Evolutionary conservation across 345 rosid genomes (phyloP).

Genomic region (Aegle marmelos): DNA sequence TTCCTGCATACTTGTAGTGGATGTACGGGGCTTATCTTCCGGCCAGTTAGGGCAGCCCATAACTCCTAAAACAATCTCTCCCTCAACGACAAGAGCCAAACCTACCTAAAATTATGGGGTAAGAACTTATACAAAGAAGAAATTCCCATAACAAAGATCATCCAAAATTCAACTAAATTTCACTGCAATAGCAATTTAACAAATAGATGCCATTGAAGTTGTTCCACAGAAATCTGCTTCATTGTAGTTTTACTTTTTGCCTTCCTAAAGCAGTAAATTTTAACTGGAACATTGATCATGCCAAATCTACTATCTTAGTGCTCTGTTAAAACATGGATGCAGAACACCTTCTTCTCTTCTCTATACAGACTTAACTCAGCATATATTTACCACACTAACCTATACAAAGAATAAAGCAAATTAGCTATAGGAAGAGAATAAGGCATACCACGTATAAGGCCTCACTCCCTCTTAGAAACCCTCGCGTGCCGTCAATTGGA

Average conservation of each 20-base stretch:
- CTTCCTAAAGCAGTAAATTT: not conserved
- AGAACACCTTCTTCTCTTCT: not conserved
- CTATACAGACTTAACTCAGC: not conserved
- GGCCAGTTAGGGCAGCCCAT: conserved; percentile 96
- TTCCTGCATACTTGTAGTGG: conserved; percentile 15
- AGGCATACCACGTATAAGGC: conserved; percentile 78
- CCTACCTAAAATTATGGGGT: conserved; percentile 60
- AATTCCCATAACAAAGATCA: not conserved
- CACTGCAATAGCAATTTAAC: not conserved
- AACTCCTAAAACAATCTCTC: conserved; percentile 68
- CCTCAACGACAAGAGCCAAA: conserved; percentile 83
- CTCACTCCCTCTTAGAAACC: conserved; percentile 71
- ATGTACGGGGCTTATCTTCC: conserved; percentile 26
- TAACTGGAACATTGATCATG: not conserved
- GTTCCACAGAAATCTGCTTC: not conserved
- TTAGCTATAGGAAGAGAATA: not conserved
- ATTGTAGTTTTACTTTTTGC: not conserved
- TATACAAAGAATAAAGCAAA: conserved; percentile 1
- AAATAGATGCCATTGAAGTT: not conserved
- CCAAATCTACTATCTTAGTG: not conserved
- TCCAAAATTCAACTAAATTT: not conserved
- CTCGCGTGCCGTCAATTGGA: conserved; percentile 88
- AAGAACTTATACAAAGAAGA: conserved; percentile 19
- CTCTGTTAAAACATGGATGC: not conserved
- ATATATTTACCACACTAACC: not conserved